A percentile compares a stretch with the other conserved stretches of the same genome.
These are phyloP conservation scores for Nissolia schottii DNA, from an alignment of 306 rosid genomes.

Conservation along the genomic window DNA sequence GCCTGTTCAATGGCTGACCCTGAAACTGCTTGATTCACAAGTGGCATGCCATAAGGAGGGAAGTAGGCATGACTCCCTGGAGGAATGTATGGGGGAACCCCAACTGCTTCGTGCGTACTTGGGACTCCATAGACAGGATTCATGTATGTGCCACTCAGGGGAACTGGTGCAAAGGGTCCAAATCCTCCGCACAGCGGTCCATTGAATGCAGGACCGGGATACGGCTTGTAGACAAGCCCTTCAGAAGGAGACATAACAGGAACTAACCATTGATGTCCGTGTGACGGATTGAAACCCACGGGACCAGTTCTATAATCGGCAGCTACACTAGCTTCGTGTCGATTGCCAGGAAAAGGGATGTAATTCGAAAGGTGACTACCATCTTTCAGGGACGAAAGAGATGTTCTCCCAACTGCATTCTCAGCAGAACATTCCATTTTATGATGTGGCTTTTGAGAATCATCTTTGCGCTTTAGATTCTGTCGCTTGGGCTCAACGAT, in stretches of 20 bases:
- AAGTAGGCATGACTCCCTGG: slow-evolving; percentile 41
- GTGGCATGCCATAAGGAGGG: slow-evolving; percentile 56
- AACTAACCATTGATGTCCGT: slow-evolving; percentile 66
- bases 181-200: slow-evolving; percentile 46
- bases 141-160: slow-evolving; percentile 33
- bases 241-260: slow-evolving; percentile 84
- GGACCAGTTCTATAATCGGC: slow-evolving; percentile 40
- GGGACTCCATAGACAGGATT: slow-evolving; percentile 50
- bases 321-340: slow-evolving; percentile 23
- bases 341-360: slow-evolving; percentile 35
- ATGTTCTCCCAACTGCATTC: slow-evolving; percentile 53
- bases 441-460: slow-evolving; percentile 41
- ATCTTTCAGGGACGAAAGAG: slow-evolving; percentile 39
- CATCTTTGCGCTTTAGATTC: slow-evolving; percentile 25
- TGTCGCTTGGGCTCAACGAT: slow-evolving; percentile 24
- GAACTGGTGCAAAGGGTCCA: slow-evolving; percentile 47
- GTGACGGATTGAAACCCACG: slow-evolving; percentile 54
- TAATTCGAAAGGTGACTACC: slow-evolving; percentile 40
- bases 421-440: slow-evolving; percentile 66
- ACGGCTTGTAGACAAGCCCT: slow-evolving; percentile 87
- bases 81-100: slow-evolving; percentile 29
- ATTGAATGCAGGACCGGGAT: slow-evolving; percentile 40
- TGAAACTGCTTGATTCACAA: slow-evolving; percentile 37
- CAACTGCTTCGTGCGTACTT: slow-evolving; percentile 42
- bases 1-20: slow-evolving; percentile 42